Percentiles rank a stretch among this genome's conserved stretches.
Evolutionary conservation across 2,329 filamentous ascomycete genomes (phyloP).

Genomic region (Conoideocrella luteorostrata): DNA sequence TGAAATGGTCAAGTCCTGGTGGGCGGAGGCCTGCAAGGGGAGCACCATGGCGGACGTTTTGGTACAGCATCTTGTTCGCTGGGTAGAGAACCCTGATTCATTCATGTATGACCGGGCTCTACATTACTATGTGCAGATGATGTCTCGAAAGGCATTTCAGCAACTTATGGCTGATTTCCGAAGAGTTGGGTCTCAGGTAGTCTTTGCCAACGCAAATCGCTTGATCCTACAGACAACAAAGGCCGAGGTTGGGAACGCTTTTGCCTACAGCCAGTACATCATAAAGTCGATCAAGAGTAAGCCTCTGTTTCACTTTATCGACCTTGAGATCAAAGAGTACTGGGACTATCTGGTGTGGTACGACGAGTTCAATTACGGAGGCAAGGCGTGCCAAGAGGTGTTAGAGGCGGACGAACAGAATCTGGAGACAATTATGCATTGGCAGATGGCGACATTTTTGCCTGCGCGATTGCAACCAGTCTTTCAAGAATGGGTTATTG

Average conservation of each 20-base stretch:
- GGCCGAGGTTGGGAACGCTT: constrained; percentile 92
- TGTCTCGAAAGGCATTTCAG: constrained; percentile 94
- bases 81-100: constrained; percentile 89
- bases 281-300: constrained; percentile 95
- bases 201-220: constrained; percentile 89
- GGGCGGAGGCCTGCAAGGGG: constrained; percentile 84
- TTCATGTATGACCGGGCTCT: constrained; percentile 92
- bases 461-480: constrained; percentile 71
- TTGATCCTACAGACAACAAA: constrained; percentile 94
- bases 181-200: constrained; percentile 85
- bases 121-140: constrained; percentile 97
- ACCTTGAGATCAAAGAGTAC: constrained; percentile 95
- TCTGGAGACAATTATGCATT: constrained; percentile 92
- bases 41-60: constrained; percentile 95
- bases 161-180: constrained; percentile 97
- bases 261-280: constrained; percentile 94
- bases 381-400: constrained; percentile 81
- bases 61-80: constrained; percentile 93
- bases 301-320: constrained; percentile 93
- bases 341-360: constrained; percentile 99
- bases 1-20: constrained; percentile 99
- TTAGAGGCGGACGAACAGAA: constrained; percentile 65
- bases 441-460: constrained; percentile 90
- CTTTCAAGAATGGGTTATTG: constrained; percentile 89
- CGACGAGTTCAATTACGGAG: constrained; percentile 97